Evolutionary conservation across 1,139 yeast species (phyloP).

Genomic region (Saccharomyces hybrid): DNA sequence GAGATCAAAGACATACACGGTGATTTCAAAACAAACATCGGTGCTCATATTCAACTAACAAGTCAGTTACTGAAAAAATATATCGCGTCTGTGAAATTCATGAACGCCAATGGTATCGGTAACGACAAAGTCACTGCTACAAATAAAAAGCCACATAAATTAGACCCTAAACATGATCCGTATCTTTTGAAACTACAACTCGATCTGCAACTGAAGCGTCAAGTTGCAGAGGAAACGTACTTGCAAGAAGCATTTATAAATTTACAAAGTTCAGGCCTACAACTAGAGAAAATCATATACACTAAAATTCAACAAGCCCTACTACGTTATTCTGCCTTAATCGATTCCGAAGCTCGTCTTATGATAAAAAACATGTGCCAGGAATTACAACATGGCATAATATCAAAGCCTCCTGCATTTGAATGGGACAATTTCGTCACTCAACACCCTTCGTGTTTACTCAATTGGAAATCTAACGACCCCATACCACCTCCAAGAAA

Average conservation of each 20-base stretch:
- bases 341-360: conserved; percentile 51
- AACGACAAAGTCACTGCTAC: conserved; percentile 29
- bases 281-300: conserved; percentile 61
- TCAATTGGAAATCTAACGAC: conserved; percentile 42
- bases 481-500: conserved; percentile 42
- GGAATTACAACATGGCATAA: conserved; percentile 55
- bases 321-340: conserved; percentile 46
- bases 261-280: conserved; percentile 63
- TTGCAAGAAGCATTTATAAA: conserved; percentile 64
- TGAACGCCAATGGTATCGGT: conserved; percentile 39
- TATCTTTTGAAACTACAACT: conserved; percentile 55
- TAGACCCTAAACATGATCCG: conserved; percentile 48
- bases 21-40: conserved; percentile 33
- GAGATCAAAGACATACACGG: conserved; percentile 37
- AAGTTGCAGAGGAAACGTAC: conserved; percentile 60
- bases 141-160: conserved; percentile 15
- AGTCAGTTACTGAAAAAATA: conserved; percentile 44
- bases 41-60: conserved; percentile 29
- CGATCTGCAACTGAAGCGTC: conserved; percentile 62
- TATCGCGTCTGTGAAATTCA: conserved; percentile 35
- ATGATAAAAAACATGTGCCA: conserved; percentile 52
- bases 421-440: conserved; percentile 74
- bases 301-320: conserved; percentile 57
- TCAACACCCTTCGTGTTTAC: conserved; percentile 39
- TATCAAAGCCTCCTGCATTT: conserved; percentile 51